Conservation (phyloP, 345 rosid species). For the Populus deltoides region DNA sequence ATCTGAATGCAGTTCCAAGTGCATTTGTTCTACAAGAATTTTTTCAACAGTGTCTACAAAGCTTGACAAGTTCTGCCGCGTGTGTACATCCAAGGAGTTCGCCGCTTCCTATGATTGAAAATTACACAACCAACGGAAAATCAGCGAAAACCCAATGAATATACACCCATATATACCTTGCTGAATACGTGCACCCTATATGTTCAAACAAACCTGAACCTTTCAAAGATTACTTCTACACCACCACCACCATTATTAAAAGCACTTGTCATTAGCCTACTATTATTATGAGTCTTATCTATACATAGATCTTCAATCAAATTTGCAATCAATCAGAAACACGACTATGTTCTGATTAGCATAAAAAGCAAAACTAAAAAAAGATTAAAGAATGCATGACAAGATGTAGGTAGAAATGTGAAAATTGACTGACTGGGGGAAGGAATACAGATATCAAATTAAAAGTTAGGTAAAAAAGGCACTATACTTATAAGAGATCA, state of each 20-base stretch:
- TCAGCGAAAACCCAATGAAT: neutral
- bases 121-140: neutral
- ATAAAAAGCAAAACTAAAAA: no score
- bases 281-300: no score
- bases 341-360: no score
- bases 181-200: neutral
- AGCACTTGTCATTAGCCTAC: neutral
- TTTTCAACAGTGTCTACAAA: constrained; percentile 49
- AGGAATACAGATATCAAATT: no score
- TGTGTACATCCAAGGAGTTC: constrained; percentile 37
- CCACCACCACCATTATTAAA: neutral
- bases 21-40: constrained; percentile 36
- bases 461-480: no score
- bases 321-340: no score
- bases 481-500: no score
- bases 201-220: neutral
- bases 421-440: no score
- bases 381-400: no score
- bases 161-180: neutral
- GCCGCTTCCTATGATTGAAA: constrained; percentile 38
- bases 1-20: neutral
- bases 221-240: neutral
- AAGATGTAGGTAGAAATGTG: no score
- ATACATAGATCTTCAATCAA: no score
- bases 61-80: constrained; percentile 38